Evolutionary conservation across 1,284 basidiomycete species (phyloP).

Genomic region (Trichosporon sp.): DNA sequence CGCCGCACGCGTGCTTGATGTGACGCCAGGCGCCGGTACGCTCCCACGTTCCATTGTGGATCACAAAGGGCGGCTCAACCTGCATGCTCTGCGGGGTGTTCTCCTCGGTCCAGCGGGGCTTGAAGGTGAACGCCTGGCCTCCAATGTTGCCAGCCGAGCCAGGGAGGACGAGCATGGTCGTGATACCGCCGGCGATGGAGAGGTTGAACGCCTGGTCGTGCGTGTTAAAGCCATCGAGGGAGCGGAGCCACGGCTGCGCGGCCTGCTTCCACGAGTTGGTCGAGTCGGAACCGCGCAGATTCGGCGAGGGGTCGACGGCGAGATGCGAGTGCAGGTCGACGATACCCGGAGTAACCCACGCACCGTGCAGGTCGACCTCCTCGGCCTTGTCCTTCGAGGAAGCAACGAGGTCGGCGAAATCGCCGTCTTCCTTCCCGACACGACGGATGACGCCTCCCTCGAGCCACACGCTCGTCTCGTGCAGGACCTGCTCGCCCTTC

Average conservation of each 20-base stretch:
- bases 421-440: constrained; percentile 48
- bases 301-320: constrained; percentile 68
- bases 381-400: constrained; percentile 34
- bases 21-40: constrained; percentile 52
- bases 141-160: constrained; percentile 55
- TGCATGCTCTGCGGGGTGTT: constrained; percentile 57
- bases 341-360: constrained; percentile 61
- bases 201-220: constrained; percentile 59
- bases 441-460: constrained; percentile 58
- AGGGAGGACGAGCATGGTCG: constrained; percentile 60
- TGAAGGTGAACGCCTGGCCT: constrained; percentile 60
- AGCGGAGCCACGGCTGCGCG: constrained; percentile 59
- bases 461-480: constrained; percentile 58
- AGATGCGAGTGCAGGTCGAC: constrained; percentile 81
- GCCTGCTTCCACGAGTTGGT: constrained; percentile 56
- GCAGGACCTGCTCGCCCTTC: constrained; percentile 64
- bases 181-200: constrained; percentile 60
- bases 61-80: constrained; percentile 56
- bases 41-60: constrained; percentile 40
- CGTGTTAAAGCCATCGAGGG: constrained; percentile 61
- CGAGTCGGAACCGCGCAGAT: constrained; percentile 60
- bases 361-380: constrained; percentile 56
- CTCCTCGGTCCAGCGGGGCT: constrained; percentile 57
- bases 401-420: constrained; percentile 26
- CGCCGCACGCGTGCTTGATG: constrained; percentile 59